Base-by-base conservation (phyloP, 495 filamentous ascomycete genomes). In the Penicillium soppii region DNA sequence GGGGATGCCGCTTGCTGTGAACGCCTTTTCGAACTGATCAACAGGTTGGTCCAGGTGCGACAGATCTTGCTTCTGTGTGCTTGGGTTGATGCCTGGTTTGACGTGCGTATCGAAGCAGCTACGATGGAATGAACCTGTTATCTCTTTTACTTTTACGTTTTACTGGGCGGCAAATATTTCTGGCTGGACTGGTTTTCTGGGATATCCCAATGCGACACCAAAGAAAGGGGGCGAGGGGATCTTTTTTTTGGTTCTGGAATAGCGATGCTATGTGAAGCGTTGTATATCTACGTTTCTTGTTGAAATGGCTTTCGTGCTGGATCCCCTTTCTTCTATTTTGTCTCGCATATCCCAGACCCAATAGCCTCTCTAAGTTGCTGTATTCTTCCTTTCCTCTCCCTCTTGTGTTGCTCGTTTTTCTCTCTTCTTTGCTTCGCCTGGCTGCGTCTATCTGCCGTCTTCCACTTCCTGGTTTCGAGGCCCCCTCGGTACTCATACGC, bases 1-100 rank as follows among this genome's bases (percentile, higher is more conserved):
- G 67, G 47, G 56, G 62, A 38, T 77, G 74, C 52, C 65, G 70
- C 47, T 53, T 77, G 59, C 59, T 77, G 66, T 77, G 62, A 68
- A 53, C 50, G 37, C 5, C 43, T 20, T 43, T 26, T 48, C 19
- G 38, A 23, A 50, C 15, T 23, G 35, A 40, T 56, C 41, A 49
- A 56, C 58, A 62, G 65, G 62, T 65, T 50, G 44, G 61, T 63
- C 52, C 50, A 8, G 29, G 20, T 50, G 35, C 57, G 48, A 35
- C 22, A 7, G 42, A 27, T 23, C 23, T n/a, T n/a, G n/a, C n/a
- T n/a, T n/a, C 16, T 15, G 30, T 30, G 38, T 29, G 29, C 48
- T 21, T 25, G 20, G 39, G 27, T 39, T 46, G 44, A 47, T 40
- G 50, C 41, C 50, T 47, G 50, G 42, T 53, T n/a, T 53, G 50